These are phyloP conservation scores for Pseudocercospora cruenta DNA, from an alignment of 2,329 filamentous ascomycete species.

Conservation along the genomic window DNA sequence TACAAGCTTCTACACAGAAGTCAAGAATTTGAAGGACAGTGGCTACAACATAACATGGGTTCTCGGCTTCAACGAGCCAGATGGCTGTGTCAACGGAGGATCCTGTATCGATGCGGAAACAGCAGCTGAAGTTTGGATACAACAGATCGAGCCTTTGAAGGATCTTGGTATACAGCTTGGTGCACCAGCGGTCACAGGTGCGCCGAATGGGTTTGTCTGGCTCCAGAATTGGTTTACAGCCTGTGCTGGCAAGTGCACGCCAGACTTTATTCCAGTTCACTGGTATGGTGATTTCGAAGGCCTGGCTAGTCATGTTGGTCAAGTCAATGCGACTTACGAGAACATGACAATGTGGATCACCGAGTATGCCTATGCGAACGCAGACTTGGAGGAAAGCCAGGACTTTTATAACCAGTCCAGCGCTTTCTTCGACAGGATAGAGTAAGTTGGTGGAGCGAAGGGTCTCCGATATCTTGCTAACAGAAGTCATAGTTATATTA, in stretches of 20 bases:
- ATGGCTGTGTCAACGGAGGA: conserved; percentile 59
- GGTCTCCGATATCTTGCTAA: not conserved
- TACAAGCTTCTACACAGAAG: conserved; percentile 63
- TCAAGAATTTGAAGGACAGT: conserved; percentile 58
- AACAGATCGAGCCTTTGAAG: conserved; percentile 70
- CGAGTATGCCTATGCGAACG: conserved; percentile 68
- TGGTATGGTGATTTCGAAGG: conserved; percentile 69
- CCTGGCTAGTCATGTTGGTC: conserved; percentile 67
- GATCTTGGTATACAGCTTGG: conserved; percentile 67
- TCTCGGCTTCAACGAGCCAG: conserved; percentile 80
- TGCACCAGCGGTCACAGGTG: conserved; percentile 70
- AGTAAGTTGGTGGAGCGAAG: conserved; percentile 41
- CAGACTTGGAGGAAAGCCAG: conserved; percentile 61
- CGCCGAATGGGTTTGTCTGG: conserved; percentile 65
- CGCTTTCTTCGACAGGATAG: conserved; percentile 67
- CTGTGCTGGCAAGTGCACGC: conserved; percentile 53
- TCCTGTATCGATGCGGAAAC: conserved; percentile 61
- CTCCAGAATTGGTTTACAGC: conserved; percentile 66
- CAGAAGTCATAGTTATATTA: conserved; percentile 53
- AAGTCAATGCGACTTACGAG: conserved; percentile 54
- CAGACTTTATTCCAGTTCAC: conserved; percentile 57
- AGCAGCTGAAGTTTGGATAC: conserved; percentile 71
- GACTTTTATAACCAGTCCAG: conserved; percentile 68
- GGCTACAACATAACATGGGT: conserved; percentile 67
- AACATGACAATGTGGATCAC: conserved; percentile 73